Evolutionary conservation across 164 flowering plant species (phyloP).

Genomic region (Vitis rupestris): DNA sequence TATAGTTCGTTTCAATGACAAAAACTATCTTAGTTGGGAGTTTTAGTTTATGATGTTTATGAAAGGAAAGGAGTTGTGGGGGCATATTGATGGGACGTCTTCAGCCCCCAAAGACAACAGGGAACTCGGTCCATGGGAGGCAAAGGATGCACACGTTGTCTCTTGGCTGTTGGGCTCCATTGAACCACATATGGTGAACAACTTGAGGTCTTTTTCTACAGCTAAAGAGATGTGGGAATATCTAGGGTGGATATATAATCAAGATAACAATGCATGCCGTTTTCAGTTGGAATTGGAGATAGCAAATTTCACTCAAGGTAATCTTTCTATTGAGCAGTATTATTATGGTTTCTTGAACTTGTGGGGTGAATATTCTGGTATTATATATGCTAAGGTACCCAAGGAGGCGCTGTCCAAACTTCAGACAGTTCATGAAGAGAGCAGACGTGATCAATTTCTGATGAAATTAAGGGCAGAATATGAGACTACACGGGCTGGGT

Average conservation of each 20-base stretch:
- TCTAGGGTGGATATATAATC: neutral
- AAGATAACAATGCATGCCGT: constrained; percentile 2
- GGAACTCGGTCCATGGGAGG: constrained; percentile 4
- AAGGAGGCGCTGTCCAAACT: neutral
- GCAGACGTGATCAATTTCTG: neutral
- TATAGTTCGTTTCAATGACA: no score
- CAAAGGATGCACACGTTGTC: no score
- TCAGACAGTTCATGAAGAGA: no score
- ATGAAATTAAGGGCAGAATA: constrained; percentile 1
- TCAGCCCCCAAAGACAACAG: neutral
- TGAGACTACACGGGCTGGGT: neutral
- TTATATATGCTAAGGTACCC: neutral
- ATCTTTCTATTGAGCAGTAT: constrained; percentile 4
- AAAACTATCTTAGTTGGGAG: no score
- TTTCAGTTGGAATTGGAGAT: constrained; percentile 14
- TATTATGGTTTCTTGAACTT: constrained; percentile 8
- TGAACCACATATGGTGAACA: constrained; percentile 12
- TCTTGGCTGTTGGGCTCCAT: no score
- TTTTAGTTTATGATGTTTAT: constrained; percentile 4
- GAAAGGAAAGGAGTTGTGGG: constrained; percentile 16
- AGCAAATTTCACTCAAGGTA: neutral
- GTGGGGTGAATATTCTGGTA: neutral
- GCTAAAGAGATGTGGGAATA: constrained; percentile 7
- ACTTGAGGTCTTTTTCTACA: neutral
- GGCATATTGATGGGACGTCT: constrained; percentile 7